Base-by-base conservation (phyloP, 78 protist genomes). In the Emiliania huxleyi region DNA sequence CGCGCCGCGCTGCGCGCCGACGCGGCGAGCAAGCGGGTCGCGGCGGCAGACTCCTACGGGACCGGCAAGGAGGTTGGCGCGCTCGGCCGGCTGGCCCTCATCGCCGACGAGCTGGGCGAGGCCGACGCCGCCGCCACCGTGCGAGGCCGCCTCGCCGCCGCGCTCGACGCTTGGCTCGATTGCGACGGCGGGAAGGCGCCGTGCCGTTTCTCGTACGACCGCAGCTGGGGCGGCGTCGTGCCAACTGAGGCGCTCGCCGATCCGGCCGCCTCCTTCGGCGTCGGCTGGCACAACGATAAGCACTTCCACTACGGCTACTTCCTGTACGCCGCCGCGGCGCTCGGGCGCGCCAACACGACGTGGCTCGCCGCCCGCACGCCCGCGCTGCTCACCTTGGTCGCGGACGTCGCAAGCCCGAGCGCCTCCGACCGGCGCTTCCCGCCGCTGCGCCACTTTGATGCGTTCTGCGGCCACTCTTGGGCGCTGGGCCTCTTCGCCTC, bases 261-360 rank as follows among this genome's bases (percentile, higher is more conserved):
- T 21, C 52, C 37, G 22, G 56, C 21, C 15, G 49, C 49, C 19
- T 48, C 71, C 89, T 91, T 45, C 26, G 93, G 93, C 46, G 81
- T 11, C 46, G 55, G 88, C 52, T 33, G 44, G 35, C 87, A 84
- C 91, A 93, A 93, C 87, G 94, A 93, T 84, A 91, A 93, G 62
- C 91, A 85, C n/a, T 93, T 93, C 71, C 94, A 93, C 40, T 87
- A 62, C 49, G 94, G 94, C 38, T 93, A 93, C 81, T 0, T 85
- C 48, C 52, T 87, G 33, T 69, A 93, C 73, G 79, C 91, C 21
- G 84, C 85, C 23, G 94, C 90, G 26, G 94, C 42, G 37, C 75
- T n/a, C 15, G 4, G 37, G 35, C 21, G 45, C 55, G 0, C 25
- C 75, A 18, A 81, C 75, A 26, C 89, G 43, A 37, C 73, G 2